phyloP scores from a whole-genome alignment of 352 stramenopile genomes.

The Phytopythium sindhum region DNA sequence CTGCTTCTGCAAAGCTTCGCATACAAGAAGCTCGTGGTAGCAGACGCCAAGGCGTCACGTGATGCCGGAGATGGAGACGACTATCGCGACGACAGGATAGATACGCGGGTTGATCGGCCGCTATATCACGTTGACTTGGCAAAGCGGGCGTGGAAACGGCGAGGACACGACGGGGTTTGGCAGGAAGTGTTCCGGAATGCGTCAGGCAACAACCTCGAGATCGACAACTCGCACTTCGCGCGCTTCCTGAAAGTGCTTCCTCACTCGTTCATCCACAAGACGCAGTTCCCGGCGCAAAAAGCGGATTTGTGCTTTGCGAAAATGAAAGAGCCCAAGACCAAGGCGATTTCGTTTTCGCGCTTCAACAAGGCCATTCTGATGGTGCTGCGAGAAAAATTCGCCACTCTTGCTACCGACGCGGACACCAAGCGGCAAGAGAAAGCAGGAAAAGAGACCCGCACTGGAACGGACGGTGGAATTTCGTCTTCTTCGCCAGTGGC shows the following conservation, averaged over 20 bases:
- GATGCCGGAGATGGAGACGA: not conserved
- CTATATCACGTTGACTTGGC: conserved; percentile 34
- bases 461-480: not conserved
- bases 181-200: conserved; percentile 58
- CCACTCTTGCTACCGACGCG: not conserved
- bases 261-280: conserved; percentile 54
- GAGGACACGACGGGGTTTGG: conserved; percentile 65
- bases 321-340: conserved; percentile 70
- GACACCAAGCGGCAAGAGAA: not conserved
- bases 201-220: conserved; percentile 39
- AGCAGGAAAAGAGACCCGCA: not conserved
- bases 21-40: conserved; percentile 24
- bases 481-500: conserved; percentile 4
- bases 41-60: conserved; percentile 9
- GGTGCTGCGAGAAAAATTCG: conserved; percentile 62
- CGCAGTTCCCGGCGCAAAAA: conserved; percentile 48
- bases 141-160: conserved; percentile 41
- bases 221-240: conserved; percentile 65
- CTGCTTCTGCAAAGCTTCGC: conserved; percentile 66
- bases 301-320: conserved; percentile 67
- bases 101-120: conserved; percentile 29
- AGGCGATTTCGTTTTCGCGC: conserved; percentile 50
- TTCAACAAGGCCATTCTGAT: conserved; percentile 66
- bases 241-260: conserved; percentile 64
- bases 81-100: conserved; percentile 8